Conservation (phyloP, 306 rosid species). For the Clitoria ternatea region DNA sequence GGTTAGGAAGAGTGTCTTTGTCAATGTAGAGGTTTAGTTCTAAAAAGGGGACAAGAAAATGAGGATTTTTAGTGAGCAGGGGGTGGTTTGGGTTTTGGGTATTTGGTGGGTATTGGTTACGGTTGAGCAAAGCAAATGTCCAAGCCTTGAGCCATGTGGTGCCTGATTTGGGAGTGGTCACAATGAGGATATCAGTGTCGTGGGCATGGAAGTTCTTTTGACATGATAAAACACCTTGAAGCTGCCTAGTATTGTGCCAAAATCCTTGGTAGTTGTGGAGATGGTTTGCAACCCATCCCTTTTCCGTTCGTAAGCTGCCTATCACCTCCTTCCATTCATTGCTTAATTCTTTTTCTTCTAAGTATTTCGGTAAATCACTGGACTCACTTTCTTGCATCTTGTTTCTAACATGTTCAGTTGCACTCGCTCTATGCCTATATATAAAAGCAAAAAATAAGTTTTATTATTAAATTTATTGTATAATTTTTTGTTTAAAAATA, state of each 20-base stretch:
- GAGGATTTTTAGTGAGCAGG: constrained; percentile 6
- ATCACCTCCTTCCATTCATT: not conserved
- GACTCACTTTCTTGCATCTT: not conserved
- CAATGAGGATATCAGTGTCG: not conserved
- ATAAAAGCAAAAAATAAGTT: too few species aligned
- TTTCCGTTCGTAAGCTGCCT: not conserved
- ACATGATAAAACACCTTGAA: not conserved
- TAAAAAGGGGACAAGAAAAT: not conserved
- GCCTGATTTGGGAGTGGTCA: constrained; percentile 3
- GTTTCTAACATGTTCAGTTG: too few species aligned
- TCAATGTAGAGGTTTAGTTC: not conserved
- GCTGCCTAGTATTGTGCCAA: not conserved
- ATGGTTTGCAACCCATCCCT: not conserved
- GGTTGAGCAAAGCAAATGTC: not conserved
- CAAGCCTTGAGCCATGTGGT: constrained; percentile 25
- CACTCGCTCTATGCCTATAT: too few species aligned
- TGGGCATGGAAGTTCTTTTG: constrained; percentile 2
- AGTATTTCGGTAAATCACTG: not conserved
- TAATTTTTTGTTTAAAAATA: too few species aligned
- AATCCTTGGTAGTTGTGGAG: constrained; percentile 6
- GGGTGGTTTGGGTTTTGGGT: not conserved
- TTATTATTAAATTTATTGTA: too few species aligned
- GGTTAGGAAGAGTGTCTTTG: not conserved
- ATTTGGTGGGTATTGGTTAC: not conserved
- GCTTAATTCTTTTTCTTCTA: not conserved